phyloP scores from a whole-genome alignment of 345 rosid genomes.

The Microcos paniculata region DNA sequence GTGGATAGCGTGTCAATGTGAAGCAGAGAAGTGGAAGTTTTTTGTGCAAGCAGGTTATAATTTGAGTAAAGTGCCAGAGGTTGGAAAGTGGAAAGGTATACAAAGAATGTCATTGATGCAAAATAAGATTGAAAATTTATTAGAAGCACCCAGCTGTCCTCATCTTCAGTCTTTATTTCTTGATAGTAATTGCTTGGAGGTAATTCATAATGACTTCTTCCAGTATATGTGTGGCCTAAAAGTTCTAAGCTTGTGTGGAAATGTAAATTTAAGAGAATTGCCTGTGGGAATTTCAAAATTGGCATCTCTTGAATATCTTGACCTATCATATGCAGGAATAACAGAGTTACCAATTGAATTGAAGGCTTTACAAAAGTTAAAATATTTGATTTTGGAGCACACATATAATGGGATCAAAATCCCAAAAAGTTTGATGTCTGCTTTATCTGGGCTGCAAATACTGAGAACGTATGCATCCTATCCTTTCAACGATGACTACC shows the following conservation, averaged over 20 bases:
- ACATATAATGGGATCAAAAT: slow-evolving; percentile 1
- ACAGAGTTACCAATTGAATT: slow-evolving; percentile 27
- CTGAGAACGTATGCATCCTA: not conserved
- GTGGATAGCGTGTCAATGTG: slow-evolving; percentile 28
- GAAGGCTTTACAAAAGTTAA: slow-evolving; percentile 23
- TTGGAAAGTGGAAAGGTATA: slow-evolving; percentile 14
- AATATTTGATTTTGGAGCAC: slow-evolving; percentile 17
- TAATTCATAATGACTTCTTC: slow-evolving; percentile 20
- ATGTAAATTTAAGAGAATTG: slow-evolving; percentile 7
- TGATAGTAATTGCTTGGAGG: not conserved
- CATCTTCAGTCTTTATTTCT: slow-evolving; percentile 33
- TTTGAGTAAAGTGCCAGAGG: slow-evolving; percentile 15
- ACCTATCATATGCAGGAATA: slow-evolving; percentile 24
- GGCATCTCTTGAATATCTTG: slow-evolving; percentile 22
- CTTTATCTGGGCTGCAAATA: not conserved
- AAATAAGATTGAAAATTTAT: slow-evolving; percentile 18
- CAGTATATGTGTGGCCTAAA: slow-evolving; percentile 22
- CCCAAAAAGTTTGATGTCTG: slow-evolving; percentile 11
- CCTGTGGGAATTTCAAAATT: slow-evolving; percentile 24
- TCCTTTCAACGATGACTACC: too few species aligned
- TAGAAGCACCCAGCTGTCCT: slow-evolving; percentile 14
- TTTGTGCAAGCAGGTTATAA: slow-evolving; percentile 13
- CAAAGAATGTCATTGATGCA: slow-evolving; percentile 32
- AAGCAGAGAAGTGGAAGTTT: slow-evolving; percentile 13
- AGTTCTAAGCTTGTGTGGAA: slow-evolving; percentile 31